phyloP scores from a whole-genome alignment of 257 asterid genomes.

The Sherardia arvensis region DNA sequence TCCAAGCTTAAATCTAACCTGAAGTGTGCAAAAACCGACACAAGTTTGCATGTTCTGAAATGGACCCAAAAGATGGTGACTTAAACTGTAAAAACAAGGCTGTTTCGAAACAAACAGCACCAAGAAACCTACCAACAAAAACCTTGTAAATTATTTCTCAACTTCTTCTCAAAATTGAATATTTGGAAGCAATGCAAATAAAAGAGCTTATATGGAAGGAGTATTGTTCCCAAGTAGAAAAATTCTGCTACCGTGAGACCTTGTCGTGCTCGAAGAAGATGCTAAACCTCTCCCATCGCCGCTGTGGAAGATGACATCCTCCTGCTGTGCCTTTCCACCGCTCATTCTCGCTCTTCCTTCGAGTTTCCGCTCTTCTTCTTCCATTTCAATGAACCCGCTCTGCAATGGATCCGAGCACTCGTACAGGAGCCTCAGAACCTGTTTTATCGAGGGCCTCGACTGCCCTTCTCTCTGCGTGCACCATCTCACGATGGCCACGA shows the following conservation, averaged over 20 bases:
- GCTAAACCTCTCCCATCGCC: constrained; percentile 66
- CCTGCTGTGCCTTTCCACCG: constrained; percentile 34
- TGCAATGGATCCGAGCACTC: constrained; percentile 70
- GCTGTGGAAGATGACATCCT: constrained; percentile 29
- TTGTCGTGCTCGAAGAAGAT: constrained; percentile 87
- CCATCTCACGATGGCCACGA: constrained; percentile 51
- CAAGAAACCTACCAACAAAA: background rate
- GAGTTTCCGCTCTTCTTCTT: constrained; percentile 47
- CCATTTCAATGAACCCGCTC: constrained; percentile 68
- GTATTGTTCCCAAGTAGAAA: constrained; percentile 64
- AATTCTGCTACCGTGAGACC: constrained; percentile 76
- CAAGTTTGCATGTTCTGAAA: background rate
- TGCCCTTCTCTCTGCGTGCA: constrained; percentile 79
- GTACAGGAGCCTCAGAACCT: constrained; percentile 71
- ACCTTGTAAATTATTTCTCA: background rate
- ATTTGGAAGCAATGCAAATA: background rate
- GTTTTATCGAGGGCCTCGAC: constrained; percentile 82
- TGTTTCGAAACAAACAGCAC: background rate
- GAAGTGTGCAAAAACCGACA: background rate
- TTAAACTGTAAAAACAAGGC: background rate
- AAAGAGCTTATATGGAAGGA: constrained; percentile 32
- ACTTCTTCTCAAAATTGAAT: background rate
- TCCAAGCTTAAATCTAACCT: background rate
- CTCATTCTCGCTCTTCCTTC: constrained; percentile 49
- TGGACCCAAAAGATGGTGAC: background rate